These are phyloP conservation scores for Biscogniauxia marginata DNA, from an alignment of 2,329 filamentous ascomycete genomes.

Conservation along the genomic window DNA sequence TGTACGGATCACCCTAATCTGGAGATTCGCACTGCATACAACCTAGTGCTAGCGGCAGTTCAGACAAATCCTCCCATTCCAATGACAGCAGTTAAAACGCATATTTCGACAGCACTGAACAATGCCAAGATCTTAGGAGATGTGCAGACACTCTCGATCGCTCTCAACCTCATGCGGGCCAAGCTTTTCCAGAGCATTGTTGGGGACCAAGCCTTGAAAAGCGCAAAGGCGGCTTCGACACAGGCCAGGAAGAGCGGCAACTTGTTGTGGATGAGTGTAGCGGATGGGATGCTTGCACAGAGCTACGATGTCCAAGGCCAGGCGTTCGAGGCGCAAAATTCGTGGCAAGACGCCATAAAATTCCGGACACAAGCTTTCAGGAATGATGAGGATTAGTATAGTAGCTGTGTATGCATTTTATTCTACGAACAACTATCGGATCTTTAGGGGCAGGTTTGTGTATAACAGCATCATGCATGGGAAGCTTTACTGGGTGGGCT, in stretches of 20 bases:
- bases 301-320: slow-evolving; percentile 73
- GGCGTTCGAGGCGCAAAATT: slow-evolving; percentile 50
- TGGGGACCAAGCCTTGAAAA: slow-evolving; percentile 77
- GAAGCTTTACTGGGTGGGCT: not conserved
- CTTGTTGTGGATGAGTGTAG: slow-evolving; percentile 75
- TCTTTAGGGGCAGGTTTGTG: slow-evolving; percentile 8
- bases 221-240: slow-evolving; percentile 65
- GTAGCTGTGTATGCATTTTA: slow-evolving; percentile 4
- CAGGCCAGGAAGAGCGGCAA: slow-evolving; percentile 71
- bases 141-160: slow-evolving; percentile 76
- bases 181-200: slow-evolving; percentile 80
- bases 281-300: slow-evolving; percentile 74
- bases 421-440: slow-evolving; percentile 1
- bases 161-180: slow-evolving; percentile 80
- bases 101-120: slow-evolving; percentile 70
- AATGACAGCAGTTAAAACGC: slow-evolving; percentile 75
- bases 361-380: slow-evolving; percentile 29
- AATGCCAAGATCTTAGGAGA: slow-evolving; percentile 70
- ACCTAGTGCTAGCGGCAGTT: slow-evolving; percentile 70
- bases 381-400: slow-evolving; percentile 14
- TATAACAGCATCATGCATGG: not conserved
- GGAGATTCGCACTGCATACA: slow-evolving; percentile 75
- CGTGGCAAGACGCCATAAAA: slow-evolving; percentile 27
- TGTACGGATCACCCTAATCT: slow-evolving; percentile 69
- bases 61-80: slow-evolving; percentile 60